These are phyloP conservation scores for Aspergillus quadricinctus DNA, from an alignment of 2,329 filamentous ascomycete species.

Conservation along the genomic window DNA sequence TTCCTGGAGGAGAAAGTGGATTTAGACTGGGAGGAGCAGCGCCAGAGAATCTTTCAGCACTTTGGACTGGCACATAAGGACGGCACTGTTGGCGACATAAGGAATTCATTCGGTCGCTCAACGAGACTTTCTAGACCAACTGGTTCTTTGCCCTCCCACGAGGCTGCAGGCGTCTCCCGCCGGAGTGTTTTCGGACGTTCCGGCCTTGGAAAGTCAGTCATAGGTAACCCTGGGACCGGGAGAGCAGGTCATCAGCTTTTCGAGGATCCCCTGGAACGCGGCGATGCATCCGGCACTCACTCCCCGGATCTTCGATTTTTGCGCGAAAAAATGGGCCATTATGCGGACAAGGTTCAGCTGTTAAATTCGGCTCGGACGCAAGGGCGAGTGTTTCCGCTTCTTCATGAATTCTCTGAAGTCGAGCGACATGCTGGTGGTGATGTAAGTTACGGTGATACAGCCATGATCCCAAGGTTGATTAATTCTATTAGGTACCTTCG, in stretches of 20 bases:
- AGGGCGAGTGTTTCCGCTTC: slow-evolving; percentile 65
- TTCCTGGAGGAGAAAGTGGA: slow-evolving; percentile 94
- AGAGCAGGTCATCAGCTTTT: slow-evolving; percentile 63
- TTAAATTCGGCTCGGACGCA: slow-evolving; percentile 71
- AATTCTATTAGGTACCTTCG: slow-evolving; percentile 54
- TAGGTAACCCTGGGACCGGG: slow-evolving; percentile 67
- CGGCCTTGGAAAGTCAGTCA: slow-evolving; percentile 74
- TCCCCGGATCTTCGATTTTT: slow-evolving; percentile 69
- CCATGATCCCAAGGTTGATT: slow-evolving; percentile 8
- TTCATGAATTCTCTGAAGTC: slow-evolving; percentile 70
- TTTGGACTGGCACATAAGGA: slow-evolving; percentile 71
- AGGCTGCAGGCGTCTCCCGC: slow-evolving; percentile 32
- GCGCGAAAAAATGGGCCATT: slow-evolving; percentile 78
- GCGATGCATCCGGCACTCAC: slow-evolving; percentile 46
- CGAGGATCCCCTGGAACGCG: slow-evolving; percentile 60
- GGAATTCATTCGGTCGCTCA: slow-evolving; percentile 49
- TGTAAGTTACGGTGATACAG: slow-evolving; percentile 34
- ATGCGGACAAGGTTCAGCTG: slow-evolving; percentile 71
- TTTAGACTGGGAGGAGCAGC: slow-evolving; percentile 92
- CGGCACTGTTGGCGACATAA: slow-evolving; percentile 35
- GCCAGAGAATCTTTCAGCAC: slow-evolving; percentile 90
- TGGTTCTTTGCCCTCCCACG: slow-evolving; percentile 43
- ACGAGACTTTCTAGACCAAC: slow-evolving; percentile 34
- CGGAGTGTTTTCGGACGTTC: slow-evolving; percentile 65
- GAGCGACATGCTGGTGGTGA: slow-evolving; percentile 67